phyloP scores from a whole-genome alignment of 306 rosid genomes.

The Arachis hypogaea region DNA sequence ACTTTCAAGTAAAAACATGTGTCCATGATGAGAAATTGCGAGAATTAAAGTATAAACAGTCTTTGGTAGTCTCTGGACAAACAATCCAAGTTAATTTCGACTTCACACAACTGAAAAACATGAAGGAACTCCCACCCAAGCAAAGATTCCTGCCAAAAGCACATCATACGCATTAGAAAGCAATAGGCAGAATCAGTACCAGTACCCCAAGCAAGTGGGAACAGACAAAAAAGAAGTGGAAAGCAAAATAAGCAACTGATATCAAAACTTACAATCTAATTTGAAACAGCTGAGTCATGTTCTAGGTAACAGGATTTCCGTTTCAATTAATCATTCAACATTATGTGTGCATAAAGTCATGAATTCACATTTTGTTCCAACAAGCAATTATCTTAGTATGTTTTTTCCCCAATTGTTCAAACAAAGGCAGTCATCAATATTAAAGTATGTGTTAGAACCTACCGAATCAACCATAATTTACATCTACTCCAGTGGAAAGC shows the following conservation, averaged over 20 bases:
- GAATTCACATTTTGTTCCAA: slow-evolving; percentile 9
- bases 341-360: background rate
- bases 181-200: slow-evolving; percentile 8
- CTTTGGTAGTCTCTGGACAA: slow-evolving; percentile 47
- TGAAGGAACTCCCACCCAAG: slow-evolving; percentile 47
- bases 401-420: background rate
- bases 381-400: background rate
- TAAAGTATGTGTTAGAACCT: background rate
- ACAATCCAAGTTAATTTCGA: slow-evolving; percentile 48
- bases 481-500: background rate
- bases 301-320: background rate
- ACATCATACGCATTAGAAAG: slow-evolving; percentile 21
- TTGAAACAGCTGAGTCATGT: slow-evolving; percentile 6
- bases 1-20: slow-evolving; percentile 39
- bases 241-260: slow-evolving; percentile 14
- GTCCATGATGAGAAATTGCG: slow-evolving; percentile 35
- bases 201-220: background rate
- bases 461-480: background rate
- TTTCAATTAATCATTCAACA: slow-evolving; percentile 20
- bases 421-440: background rate
- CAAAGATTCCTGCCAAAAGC: slow-evolving; percentile 53
- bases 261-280: slow-evolving; percentile 6
- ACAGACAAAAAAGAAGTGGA: background rate
- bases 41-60: slow-evolving; percentile 38
- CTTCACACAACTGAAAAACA: slow-evolving; percentile 47